phyloP scores from a whole-genome alignment of 176 grass and related monocot genomes.

The Triticum timopheevii region DNA sequence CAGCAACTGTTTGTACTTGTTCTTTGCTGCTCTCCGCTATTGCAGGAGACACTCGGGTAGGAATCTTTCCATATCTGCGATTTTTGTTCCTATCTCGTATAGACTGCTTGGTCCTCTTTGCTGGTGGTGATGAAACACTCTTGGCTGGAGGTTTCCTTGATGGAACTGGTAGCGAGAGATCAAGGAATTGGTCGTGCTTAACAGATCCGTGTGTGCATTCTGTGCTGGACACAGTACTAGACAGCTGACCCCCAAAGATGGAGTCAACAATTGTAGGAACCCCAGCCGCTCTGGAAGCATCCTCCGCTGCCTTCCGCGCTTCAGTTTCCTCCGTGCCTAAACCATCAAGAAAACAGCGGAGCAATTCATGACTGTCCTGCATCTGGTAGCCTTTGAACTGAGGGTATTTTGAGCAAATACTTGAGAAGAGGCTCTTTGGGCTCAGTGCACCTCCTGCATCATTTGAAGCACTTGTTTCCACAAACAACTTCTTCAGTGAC shows the following conservation, averaged over 20 bases:
- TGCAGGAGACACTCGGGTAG: constrained; percentile 42
- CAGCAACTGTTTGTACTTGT: constrained; percentile 40
- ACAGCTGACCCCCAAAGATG: constrained; percentile 86
- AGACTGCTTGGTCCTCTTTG: constrained; percentile 54
- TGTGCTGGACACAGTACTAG: constrained; percentile 76
- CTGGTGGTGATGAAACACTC: constrained; percentile 44
- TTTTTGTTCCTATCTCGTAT: constrained; percentile 60
- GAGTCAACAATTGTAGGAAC: constrained; percentile 64
- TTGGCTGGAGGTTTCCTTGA: constrained; percentile 63
- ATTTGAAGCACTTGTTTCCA: constrained; percentile 64
- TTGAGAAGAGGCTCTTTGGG: constrained; percentile 86
- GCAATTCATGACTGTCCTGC: constrained; percentile 97
- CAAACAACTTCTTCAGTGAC: constrained; percentile 80
- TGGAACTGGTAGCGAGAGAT: constrained; percentile 89
- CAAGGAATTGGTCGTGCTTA: constrained; percentile 84
- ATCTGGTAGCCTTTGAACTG: constrained; percentile 90
- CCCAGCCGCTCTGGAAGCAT: constrained; percentile 10
- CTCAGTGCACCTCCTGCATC: constrained; percentile 64
- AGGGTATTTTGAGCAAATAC: constrained; percentile 70
- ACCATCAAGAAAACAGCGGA: constrained; percentile 90
- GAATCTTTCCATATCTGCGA: constrained; percentile 41
- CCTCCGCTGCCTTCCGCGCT: constrained; percentile 51
- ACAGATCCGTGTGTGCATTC: constrained; percentile 79
- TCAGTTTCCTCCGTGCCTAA: constrained; percentile 64
- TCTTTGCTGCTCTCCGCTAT: constrained; percentile 36